phyloP scores from a whole-genome alignment of 805 yeast species.

The Lipomyces starkeyi region DNA sequence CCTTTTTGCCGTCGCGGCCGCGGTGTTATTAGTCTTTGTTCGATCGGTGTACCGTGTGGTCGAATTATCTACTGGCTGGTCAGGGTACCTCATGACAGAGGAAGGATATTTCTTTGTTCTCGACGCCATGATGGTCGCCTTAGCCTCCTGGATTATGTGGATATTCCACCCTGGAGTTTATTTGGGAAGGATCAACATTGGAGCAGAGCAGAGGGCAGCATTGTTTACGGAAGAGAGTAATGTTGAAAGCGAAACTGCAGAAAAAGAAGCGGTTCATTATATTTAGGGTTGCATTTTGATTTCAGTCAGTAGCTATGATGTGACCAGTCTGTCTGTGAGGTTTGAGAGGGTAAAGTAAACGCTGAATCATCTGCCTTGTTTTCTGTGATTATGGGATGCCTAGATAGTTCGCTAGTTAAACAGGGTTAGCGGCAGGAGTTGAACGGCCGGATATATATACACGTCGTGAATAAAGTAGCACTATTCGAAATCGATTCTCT shows the following conservation, averaged over 20 bases:
- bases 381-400: too few species aligned
- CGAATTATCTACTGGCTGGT: slow-evolving; percentile 70
- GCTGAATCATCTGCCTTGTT: too few species aligned
- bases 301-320: too few species aligned
- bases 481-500: too few species aligned
- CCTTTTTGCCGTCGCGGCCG: slow-evolving; percentile 10
- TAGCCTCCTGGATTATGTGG: slow-evolving; percentile 43
- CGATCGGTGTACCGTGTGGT: slow-evolving; percentile 73
- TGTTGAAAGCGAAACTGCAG: background rate
- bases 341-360: too few species aligned
- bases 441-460: too few species aligned
- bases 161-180: slow-evolving; percentile 24
- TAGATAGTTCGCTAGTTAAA: too few species aligned
- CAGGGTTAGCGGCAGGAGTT: too few species aligned
- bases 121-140: slow-evolving; percentile 61
- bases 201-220: background rate
- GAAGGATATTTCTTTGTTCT: slow-evolving; percentile 61
- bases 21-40: slow-evolving; percentile 55
- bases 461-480: too few species aligned
- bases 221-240: background rate
- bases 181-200: slow-evolving; percentile 24
- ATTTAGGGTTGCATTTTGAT: background rate
- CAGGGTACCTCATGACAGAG: slow-evolving; percentile 61
- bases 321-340: too few species aligned
- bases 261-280: background rate